Percentiles rank a stretch among this genome's conserved stretches.
Conservation (phyloP, 176 grass and related monocot species). For the Zoysia pacifica region DNA sequence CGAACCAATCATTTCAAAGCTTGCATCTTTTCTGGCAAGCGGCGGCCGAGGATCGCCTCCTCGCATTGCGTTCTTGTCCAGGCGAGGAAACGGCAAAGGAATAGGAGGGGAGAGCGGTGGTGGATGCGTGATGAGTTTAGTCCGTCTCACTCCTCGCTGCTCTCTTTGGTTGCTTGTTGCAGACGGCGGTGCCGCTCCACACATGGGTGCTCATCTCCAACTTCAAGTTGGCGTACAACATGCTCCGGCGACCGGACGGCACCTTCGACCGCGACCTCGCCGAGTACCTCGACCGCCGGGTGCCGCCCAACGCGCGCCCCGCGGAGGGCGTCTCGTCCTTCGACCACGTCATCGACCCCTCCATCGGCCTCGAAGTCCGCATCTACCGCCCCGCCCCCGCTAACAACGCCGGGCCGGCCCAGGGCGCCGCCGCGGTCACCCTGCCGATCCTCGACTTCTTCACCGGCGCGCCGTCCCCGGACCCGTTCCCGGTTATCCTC, state of each 20-base stretch:
- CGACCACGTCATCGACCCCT: slow-evolving; percentile 69
- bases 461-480: slow-evolving; percentile 45
- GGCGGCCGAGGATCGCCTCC: slow-evolving; percentile 12
- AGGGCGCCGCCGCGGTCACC: slow-evolving; percentile 31
- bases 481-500: slow-evolving; percentile 89
- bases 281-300: slow-evolving; percentile 78
- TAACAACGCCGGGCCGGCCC: not conserved
- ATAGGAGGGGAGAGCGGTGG: not conserved
- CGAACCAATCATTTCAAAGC: slow-evolving; percentile 40
- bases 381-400: slow-evolving; percentile 67
- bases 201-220: slow-evolving; percentile 98
- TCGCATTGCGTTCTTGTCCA: slow-evolving; percentile 40
- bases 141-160: not conserved
- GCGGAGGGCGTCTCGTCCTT: slow-evolving; percentile 76
- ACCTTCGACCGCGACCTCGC: slow-evolving; percentile 90
- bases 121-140: not conserved
- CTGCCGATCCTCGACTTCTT: slow-evolving; percentile 64
- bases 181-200: slow-evolving; percentile 88
- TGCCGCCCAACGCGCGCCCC: slow-evolving; percentile 59
- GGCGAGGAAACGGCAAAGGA: slow-evolving; percentile 35
- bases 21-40: slow-evolving; percentile 53
- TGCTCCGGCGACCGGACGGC: slow-evolving; percentile 88
- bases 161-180: slow-evolving; percentile 36
- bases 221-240: slow-evolving; percentile 95
- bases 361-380: slow-evolving; percentile 69